Conservation (phyloP, 768 basidiomycete species). For the Sporobolomyces pararoseus region DNA sequence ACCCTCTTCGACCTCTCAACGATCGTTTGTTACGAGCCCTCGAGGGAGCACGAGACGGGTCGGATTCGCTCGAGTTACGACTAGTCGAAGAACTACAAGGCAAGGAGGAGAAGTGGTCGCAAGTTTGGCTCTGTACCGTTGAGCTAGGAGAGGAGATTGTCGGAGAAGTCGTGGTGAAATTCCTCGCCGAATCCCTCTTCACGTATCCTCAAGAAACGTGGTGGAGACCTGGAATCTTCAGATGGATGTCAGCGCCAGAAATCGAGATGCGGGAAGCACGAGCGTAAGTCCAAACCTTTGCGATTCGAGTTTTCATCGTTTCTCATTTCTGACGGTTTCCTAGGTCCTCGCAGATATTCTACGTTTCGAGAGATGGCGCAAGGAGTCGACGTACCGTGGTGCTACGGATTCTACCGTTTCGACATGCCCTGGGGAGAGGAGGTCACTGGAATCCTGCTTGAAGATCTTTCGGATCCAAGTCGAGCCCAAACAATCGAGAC, state of each 20-base stretch:
- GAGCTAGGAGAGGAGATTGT: neutral
- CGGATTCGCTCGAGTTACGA: neutral
- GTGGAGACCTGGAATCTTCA: neutral
- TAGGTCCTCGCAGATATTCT: neutral
- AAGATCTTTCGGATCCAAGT: neutral
- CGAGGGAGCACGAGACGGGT: neutral
- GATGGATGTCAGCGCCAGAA: neutral
- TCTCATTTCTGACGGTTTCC: neutral
- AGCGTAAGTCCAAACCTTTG: neutral
- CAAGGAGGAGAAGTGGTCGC: neutral
- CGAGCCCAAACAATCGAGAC: neutral
- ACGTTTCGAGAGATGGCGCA: neutral
- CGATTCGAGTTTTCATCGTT: neutral
- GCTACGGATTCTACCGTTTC: conserved; percentile 1
- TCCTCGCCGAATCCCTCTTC: neutral
- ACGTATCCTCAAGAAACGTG: neutral
- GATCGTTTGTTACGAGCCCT: neutral
- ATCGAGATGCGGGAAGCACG: neutral
- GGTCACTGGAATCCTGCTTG: neutral
- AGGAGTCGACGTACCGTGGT: neutral
- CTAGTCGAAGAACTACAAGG: neutral
- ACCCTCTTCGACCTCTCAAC: neutral
- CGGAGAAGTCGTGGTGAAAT: neutral
- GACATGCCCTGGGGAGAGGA: neutral
- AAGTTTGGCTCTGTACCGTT: neutral